Percentiles rank a stretch among this genome's conserved stretches.
Conservation (phyloP, 148 eudicot genomes). For the Vaccinium vitisidaea region DNA sequence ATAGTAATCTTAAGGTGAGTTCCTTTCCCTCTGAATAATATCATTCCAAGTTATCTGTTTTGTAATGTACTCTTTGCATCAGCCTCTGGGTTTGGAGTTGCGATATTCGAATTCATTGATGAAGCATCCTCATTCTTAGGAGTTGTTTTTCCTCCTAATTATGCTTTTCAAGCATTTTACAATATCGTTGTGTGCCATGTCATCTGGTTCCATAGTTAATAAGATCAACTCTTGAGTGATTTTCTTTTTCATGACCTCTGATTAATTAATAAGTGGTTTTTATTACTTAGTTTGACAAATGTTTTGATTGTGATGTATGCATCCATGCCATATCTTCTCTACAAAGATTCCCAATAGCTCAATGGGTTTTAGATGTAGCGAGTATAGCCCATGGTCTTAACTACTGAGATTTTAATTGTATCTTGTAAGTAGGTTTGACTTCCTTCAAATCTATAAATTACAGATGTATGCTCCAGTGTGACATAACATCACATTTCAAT, state of each 20-base stretch:
- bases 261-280: neutral
- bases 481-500: neutral
- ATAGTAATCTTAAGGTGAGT: slow-evolving; percentile 58
- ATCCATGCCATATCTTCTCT: neutral
- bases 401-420: neutral
- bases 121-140: neutral
- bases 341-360: neutral
- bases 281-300: neutral
- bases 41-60: neutral
- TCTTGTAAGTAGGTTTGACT: neutral
- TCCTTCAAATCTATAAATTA: neutral
- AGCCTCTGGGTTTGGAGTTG: neutral
- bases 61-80: neutral
- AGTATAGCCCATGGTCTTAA: neutral
- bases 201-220: neutral
- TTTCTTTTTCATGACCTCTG: neutral
- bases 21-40: neutral
- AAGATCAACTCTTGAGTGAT: neutral
- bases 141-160: neutral
- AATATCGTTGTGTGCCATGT: neutral
- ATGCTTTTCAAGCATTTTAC: neutral
- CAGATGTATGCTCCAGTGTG: neutral
- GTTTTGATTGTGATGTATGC: neutral
- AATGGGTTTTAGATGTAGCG: neutral
- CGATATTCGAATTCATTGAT: neutral